Conservation (phyloP, 2,329 filamentous ascomycete genomes). For the Esteya vermicola region DNA sequence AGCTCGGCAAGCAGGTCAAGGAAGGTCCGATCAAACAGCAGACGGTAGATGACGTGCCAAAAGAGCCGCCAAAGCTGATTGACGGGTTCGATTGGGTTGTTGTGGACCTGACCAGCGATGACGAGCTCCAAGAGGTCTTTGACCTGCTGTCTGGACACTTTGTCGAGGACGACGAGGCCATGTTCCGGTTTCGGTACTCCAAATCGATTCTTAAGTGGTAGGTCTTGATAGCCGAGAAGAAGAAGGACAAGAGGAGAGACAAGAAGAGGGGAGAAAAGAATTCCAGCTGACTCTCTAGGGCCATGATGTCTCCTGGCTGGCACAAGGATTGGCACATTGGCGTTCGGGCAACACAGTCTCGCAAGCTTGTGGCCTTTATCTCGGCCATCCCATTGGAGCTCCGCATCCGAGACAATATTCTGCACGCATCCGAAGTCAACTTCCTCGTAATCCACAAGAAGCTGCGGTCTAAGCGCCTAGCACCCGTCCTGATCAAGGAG, state of each 20-base stretch:
- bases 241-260: too few relatives aligned
- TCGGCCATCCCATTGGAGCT: conserved; percentile 80
- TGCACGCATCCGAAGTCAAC: conserved; percentile 87
- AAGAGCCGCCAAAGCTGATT: conserved; percentile 59
- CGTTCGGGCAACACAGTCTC: conserved; percentile 69
- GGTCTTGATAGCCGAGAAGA: too few relatives aligned
- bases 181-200: conserved; percentile 97
- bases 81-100: conserved; percentile 90
- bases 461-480: conserved; percentile 78
- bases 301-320: conserved; percentile 90
- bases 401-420: conserved; percentile 58
- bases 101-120: conserved; percentile 67
- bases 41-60: conserved; percentile 63
- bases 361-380: conserved; percentile 89
- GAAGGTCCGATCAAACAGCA: conserved; percentile 80
- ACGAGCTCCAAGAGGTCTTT: conserved; percentile 77
- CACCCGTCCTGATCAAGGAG: conserved; percentile 93
- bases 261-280: too few relatives aligned
- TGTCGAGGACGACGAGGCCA: conserved; percentile 91
- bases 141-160: conserved; percentile 88
- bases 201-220: conserved; percentile 79
- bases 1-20: conserved; percentile 28
- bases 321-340: conserved; percentile 89
- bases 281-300: conserved; percentile 47
- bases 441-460: conserved; percentile 99